Conservation (phyloP, 257 asterid species). For the Knoxia roxburghii region DNA sequence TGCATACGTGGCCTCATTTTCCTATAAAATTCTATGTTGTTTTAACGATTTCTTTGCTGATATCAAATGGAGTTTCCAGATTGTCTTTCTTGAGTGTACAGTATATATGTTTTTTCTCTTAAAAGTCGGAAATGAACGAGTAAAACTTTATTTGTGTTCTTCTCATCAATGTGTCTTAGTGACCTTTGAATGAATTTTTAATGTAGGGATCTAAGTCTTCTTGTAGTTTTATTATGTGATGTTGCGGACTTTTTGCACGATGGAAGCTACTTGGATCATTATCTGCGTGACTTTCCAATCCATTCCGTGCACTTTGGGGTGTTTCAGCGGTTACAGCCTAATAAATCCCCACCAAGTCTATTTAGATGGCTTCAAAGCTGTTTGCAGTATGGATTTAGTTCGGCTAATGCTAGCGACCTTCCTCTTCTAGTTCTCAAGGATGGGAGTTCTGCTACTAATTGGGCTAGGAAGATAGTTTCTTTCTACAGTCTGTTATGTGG, state of each 20-base stretch:
- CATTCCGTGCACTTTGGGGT: conserved; percentile 38
- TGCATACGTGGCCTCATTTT: background rate
- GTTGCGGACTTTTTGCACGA: conserved; percentile 66
- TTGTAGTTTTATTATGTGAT: conserved; percentile 63
- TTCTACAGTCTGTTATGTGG: conserved; percentile 92
- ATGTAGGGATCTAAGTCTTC: conserved; percentile 79
- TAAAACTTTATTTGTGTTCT: conserved; percentile 4
- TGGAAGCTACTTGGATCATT: conserved; percentile 78
- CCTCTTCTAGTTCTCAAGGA: conserved; percentile 64
- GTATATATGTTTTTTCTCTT: background rate
- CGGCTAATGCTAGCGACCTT: conserved; percentile 59
- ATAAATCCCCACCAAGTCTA: conserved; percentile 66
- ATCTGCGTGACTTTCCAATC: conserved; percentile 79
- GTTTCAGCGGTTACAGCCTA: conserved; percentile 27
- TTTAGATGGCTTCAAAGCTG: conserved; percentile 91
- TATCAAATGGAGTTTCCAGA: background rate
- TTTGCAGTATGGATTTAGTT: conserved; percentile 60
- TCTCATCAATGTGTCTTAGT: conserved; percentile 2
- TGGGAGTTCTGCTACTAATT: conserved; percentile 61
- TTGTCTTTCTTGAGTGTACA: background rate
- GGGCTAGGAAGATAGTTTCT: conserved; percentile 84
- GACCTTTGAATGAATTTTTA: conserved; percentile 7
- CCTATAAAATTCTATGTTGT: background rate
- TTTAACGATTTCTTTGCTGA: background rate
- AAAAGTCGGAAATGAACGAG: background rate